A percentile compares a stretch with the other conserved stretches of the same genome.
Conservation (phyloP, 352 stramenopile genomes). For the Saprolegnia parasitica region DNA sequence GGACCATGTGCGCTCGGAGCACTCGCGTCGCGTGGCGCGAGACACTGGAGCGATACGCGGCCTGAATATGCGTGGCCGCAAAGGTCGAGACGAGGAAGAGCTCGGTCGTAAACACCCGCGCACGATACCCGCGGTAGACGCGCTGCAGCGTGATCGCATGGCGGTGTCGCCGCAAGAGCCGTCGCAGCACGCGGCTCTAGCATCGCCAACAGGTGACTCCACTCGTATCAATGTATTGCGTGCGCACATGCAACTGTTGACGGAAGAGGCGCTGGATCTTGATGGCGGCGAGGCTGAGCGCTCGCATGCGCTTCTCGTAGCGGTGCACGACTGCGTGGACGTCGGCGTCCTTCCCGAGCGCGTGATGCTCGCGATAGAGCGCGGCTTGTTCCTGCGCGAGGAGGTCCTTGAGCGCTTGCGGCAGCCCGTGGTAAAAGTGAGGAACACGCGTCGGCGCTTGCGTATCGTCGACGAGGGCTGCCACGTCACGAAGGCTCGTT, state of each 20-base stretch:
- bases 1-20: constrained; percentile 33
- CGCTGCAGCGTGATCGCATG: constrained; percentile 52
- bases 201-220: too few relatives aligned
- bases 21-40: constrained; percentile 41
- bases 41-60: constrained; percentile 52
- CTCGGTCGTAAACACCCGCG: constrained; percentile 42
- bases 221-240: not conserved
- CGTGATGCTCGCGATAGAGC: not conserved
- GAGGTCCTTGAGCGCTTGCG: constrained; percentile 65
- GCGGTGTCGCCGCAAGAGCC: constrained; percentile 41
- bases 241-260: constrained; percentile 33
- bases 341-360: constrained; percentile 1
- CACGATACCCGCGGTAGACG: constrained; percentile 48
- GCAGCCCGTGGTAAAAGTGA: constrained; percentile 73
- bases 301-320: constrained; percentile 52
- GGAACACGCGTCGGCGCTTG: constrained; percentile 41
- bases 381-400: constrained; percentile 41
- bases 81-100: constrained; percentile 52
- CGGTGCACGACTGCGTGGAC: constrained; percentile 41
- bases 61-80: constrained; percentile 58
- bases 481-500: not conserved
- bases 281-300: constrained; percentile 39
- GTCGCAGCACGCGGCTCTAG: constrained; percentile 44
- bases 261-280: constrained; percentile 56
- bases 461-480: not conserved